Evolutionary conservation across 2,329 filamentous ascomycete genomes (phyloP), one percentile per base, ranked within the genome.

Genomic region (Huntiella decipiens): DNA sequence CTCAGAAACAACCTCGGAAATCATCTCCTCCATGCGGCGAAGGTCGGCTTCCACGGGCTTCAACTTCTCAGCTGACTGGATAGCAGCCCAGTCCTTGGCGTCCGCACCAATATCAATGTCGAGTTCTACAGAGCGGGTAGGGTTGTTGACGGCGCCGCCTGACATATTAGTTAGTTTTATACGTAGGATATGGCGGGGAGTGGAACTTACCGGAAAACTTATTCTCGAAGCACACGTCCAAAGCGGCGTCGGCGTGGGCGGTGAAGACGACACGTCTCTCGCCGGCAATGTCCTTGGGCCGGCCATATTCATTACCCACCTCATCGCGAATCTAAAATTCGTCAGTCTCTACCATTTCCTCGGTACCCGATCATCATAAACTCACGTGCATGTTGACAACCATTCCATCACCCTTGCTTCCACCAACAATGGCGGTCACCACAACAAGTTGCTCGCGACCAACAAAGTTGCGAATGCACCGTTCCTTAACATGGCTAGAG

Each of bases 161-260:
- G 38, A 13, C 10, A 28, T 12, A 28, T 12, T 19, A 7, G 22
- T 37, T 34, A 33, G 22, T 40, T n/a, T 12, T 17, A 4, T 16
- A 12, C 37, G 46, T 45, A 44, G 34, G 10, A 38, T 41, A 15
- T n/a, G 19, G 7, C 13, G 16, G 28, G 39, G 35, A 11, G 41
- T 4, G n/a, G 5, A 7, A 36, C 79, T 53, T 74, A 88, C 73
- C 71, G 41, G 74, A 73, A 52, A 86, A 68, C 56, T 78, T 63
- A 63, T 95, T 96, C 63, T 92, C 83, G 60, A 95, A 93, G 71
- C 88, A 98, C 44, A 98, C 84, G 58, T 96, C 88, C 58, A 98
- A 95, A 7, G 85, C 82, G 32, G 84, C 82, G 63, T 96, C 87
- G 44, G 79, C 79, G 60, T 91, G 82, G 34, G 87, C 85, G 41